These are phyloP conservation scores for Lachnellula willkommii DNA, from an alignment of 2,329 filamentous ascomycete species.

Conservation along the genomic window DNA sequence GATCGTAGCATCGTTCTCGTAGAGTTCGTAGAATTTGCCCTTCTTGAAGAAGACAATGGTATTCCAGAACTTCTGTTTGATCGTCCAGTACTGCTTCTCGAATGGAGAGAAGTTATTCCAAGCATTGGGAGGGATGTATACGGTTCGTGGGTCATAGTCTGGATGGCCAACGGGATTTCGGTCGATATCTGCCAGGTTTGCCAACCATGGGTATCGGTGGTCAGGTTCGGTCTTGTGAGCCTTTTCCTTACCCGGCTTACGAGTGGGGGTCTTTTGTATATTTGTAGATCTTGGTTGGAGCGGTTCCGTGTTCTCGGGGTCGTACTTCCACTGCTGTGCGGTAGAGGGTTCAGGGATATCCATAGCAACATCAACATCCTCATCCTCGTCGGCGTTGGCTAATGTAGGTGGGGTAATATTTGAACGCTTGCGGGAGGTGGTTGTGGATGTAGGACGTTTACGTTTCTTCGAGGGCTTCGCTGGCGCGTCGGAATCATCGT, in stretches of 20 bases:
- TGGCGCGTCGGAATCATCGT: conserved; percentile 72
- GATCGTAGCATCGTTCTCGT: conserved; percentile 94
- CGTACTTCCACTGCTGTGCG: conserved; percentile 75
- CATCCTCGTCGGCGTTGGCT: conserved; percentile 36
- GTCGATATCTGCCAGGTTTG: conserved; percentile 78
- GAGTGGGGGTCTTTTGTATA: conserved; percentile 32
- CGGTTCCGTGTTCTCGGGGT: conserved; percentile 52
- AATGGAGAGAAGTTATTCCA: conserved; percentile 86
- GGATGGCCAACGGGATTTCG: conserved; percentile 71
- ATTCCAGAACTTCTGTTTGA: conserved; percentile 96
- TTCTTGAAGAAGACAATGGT: conserved; percentile 99
- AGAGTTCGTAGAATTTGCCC: conserved; percentile 97
- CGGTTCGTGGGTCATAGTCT: conserved; percentile 83
- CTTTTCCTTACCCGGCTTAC: conserved; percentile 49
- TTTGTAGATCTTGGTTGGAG: conserved; percentile 42
- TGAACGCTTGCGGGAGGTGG: conserved; percentile 57
- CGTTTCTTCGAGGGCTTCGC: conserved; percentile 59
- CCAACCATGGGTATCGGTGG: conserved; percentile 84
- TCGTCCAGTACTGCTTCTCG: conserved; percentile 98
- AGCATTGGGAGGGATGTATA: conserved; percentile 80
- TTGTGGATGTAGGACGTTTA: conserved; percentile 49
- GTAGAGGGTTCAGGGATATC: conserved; percentile 61
- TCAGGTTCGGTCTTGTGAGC: conserved; percentile 79
- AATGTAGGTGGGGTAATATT: conserved; percentile 48
- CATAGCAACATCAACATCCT: conserved; percentile 49